Conservation (phyloP, 2,329 filamentous ascomycete genomes). For the Colletotrichum melonis region DNA sequence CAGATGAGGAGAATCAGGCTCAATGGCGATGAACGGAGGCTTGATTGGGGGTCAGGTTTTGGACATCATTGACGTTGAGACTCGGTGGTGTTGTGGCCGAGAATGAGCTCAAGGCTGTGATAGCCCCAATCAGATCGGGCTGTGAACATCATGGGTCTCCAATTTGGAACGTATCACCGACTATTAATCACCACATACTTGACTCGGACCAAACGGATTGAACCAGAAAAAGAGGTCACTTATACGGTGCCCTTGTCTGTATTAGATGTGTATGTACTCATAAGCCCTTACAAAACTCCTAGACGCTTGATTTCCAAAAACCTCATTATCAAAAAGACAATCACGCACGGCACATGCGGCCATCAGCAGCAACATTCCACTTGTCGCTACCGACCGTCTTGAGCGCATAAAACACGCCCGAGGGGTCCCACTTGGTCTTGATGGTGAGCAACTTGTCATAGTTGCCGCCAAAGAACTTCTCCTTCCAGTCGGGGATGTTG, state of each 20-base stretch:
- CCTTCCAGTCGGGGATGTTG: constrained; percentile 56
- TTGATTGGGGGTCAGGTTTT: neutral
- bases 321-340: neutral
- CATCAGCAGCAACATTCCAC: constrained; percentile 55
- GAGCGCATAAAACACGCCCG: constrained; percentile 57
- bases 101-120: neutral
- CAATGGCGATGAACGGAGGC: neutral
- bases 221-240: neutral
- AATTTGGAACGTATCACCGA: neutral
- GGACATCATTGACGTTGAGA: too few relatives aligned
- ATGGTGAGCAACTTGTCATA: constrained; percentile 54
- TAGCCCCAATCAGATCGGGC: neutral
- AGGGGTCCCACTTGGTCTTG: constrained; percentile 63
- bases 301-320: neutral
- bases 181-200: neutral
- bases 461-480: constrained; percentile 59
- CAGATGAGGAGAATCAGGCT: neutral
- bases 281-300: neutral
- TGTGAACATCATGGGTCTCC: neutral
- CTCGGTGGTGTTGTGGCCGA: neutral
- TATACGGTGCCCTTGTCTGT: neutral
- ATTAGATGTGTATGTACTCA: neutral
- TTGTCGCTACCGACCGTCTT: constrained; percentile 63
- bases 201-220: too few relatives aligned
- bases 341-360: constrained; percentile 51